Evolutionary conservation across 352 stramenopile genomes (phyloP), one percentile per base, ranked within the genome.

Genomic region (Albugo candida): DNA sequence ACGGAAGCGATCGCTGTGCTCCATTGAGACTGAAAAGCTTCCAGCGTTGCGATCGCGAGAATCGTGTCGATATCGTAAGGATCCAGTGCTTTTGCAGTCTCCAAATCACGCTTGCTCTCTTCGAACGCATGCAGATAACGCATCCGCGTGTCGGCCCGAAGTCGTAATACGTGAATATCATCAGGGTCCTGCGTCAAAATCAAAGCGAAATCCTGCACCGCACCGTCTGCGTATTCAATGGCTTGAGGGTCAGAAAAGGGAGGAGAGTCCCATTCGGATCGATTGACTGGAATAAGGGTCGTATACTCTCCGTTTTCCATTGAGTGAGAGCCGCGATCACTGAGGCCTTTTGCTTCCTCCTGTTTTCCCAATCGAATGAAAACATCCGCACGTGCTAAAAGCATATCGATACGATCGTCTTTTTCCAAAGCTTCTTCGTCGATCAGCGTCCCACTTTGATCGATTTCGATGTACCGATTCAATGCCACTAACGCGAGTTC

Each of bases 401-500:
- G 45, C 45, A 81, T 64, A 14, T 88, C 72, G 16, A 79, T 41
- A 36, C 69, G 51, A 6, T 60, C 27, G 13, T 11, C 11, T 14
- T 24, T 27, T 12, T 35, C 48, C 8, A 54, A 47, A n/a, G 35
- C 52, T 59, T 64, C 47, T n/a, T n/a, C n/a, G 36, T 51, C 17
- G 4, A 52, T 44, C 36, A 55, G 56, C 16, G 60, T 47, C 43
- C 56, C 52, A 51, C 72, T 67, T 51, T 78, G 64, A 41, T 81
- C 68, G 21, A 85, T 49, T 49, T 85, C 70, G 16, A 84, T 49
- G 43, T 80, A 76, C n/a, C 59, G 58, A 52, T 83, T 68, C n/a
- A 82, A 59, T 36, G 81, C 73, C 8, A 54, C 44, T 36, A 83
- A 45, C 13, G 73, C 73, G 6, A 75, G 54, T 8, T 41, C 13